Base-by-base conservation (phyloP, 495 filamentous ascomycete species). In the Lepraria neglecta region DNA sequence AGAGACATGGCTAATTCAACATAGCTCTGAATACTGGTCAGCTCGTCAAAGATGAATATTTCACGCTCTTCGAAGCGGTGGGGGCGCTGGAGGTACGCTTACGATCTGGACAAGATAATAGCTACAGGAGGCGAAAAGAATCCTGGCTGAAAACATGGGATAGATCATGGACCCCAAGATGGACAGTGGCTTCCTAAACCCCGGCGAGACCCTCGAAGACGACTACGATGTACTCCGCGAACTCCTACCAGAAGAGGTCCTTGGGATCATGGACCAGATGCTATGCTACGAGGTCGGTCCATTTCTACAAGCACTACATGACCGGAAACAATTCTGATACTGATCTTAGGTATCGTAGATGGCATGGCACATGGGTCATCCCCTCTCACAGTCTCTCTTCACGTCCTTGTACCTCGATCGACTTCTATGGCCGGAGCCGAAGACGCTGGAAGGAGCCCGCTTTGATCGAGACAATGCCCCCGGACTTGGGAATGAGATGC, bases 161-260 rank as follows among this genome's bases (percentile, higher is more conserved):
- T 65, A 98, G 94, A 92, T 98, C 61, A 96, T 96, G 91, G 94
- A 98, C 69, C 85, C 87, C 0, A 98, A 97, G 72, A 97, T 98
- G 94, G 94, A 98, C 70, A 96, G 89, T 69, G 94, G 94, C 35
- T 88, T 84, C 66, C 72, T 94, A 17, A 80, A 79, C 14, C 81
- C 85, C 11, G 89, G 84, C 46, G 90, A 95, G 65, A 85, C 84
- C 38, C 78, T 95, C 6, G 88, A 95, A 63, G 87, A 92, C 56
- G 83, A 89, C 63, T 97, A 96, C 76, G 89, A 97, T 72, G 81
- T 89, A 58, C 78, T 82, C 58, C 75, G 79, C 60, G 76, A 80
- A 52, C 74, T 97, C 35, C 74, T 83, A 50, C 87, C 92, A 6
- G 83, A 87, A 68, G 87, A 97, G 70, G 82, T 95, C 4, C 74